Conservation (phyloP, 306 rosid genomes). For the Vigna hirtella region DNA sequence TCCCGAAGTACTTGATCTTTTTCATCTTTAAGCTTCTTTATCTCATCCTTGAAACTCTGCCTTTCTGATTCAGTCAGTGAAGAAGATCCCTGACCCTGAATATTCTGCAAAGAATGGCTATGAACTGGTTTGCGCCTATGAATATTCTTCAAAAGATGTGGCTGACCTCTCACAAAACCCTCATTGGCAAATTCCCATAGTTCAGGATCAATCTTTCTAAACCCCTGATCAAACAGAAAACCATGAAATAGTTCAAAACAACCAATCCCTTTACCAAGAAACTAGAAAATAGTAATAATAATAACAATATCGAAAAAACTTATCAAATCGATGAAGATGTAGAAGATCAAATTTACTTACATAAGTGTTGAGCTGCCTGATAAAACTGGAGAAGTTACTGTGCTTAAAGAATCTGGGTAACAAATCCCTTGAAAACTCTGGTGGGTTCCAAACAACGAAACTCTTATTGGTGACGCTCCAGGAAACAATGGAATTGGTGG, state of each 20-base stretch:
- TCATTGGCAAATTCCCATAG: slow-evolving; percentile 92
- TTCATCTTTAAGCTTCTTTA: slow-evolving; percentile 64
- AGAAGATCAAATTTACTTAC: slow-evolving; percentile 59
- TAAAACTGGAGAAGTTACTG: slow-evolving; percentile 90
- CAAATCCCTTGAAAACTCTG: slow-evolving; percentile 67
- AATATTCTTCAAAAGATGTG: slow-evolving; percentile 78
- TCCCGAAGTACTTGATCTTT: slow-evolving; percentile 59
- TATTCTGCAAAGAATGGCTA: slow-evolving; percentile 81
- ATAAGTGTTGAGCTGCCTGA: slow-evolving; percentile 91
- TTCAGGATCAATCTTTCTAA: slow-evolving; percentile 79
- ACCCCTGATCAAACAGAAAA: slow-evolving; percentile 66
- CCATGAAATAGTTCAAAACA: slow-evolving; percentile 27
- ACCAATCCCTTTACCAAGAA: slow-evolving; percentile 1
- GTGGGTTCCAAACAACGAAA: slow-evolving; percentile 81
- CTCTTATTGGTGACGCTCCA: slow-evolving; percentile 73
- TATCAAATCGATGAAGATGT: slow-evolving; percentile 11
- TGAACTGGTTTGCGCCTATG: slow-evolving; percentile 85
- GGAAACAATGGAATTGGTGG: slow-evolving; percentile 67
- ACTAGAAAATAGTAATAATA: background rate
- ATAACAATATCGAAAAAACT: background rate
- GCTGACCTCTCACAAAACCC: slow-evolving; percentile 77
- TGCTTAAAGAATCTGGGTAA: slow-evolving; percentile 87
- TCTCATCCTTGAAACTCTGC: slow-evolving; percentile 57
- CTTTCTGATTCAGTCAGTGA: slow-evolving; percentile 62
- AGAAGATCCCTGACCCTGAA: slow-evolving; percentile 58